phyloP scores from a whole-genome alignment of 805 yeast genomes.

The Candida saitoana region DNA sequence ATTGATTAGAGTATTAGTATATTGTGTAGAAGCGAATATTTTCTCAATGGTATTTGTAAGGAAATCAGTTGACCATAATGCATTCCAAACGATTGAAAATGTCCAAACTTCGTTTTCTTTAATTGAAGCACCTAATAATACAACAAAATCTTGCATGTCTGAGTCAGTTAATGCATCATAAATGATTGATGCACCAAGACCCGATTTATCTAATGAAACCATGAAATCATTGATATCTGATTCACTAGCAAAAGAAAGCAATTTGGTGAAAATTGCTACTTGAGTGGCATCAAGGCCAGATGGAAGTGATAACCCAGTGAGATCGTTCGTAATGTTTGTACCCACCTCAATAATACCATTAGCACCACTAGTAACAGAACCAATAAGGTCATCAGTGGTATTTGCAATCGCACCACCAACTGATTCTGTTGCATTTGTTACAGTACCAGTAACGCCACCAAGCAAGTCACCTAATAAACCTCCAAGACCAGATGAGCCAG shows the following conservation, averaged over 20 bases:
- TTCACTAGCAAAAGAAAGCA: constrained; percentile 7
- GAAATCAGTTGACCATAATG: not conserved
- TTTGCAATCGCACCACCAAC: constrained; percentile 1
- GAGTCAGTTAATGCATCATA: constrained; percentile 9
- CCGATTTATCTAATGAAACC: constrained; percentile 12
- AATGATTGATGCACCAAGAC: constrained; percentile 11
- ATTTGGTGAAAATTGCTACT: constrained; percentile 4
- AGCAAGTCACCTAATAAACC: constrained; percentile 3
- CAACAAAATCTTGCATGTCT: constrained; percentile 10
- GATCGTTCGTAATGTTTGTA: constrained; percentile 1
- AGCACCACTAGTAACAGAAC: constrained; percentile 3
- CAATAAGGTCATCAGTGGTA: constrained; percentile 3
- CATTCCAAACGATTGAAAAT: not conserved
- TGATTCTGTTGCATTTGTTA: not conserved
- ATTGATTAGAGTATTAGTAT: not conserved
- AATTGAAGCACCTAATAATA: constrained; percentile 6
- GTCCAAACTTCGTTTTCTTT: constrained; percentile 1
- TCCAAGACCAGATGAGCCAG: not conserved
- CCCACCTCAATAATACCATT: constrained; percentile 4
- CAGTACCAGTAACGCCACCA: constrained; percentile 7
- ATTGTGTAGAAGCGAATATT: constrained; percentile 2
- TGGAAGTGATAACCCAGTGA: constrained; percentile 1
- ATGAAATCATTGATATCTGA: constrained; percentile 8
- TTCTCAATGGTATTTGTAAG: constrained; percentile 1
- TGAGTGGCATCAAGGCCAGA: not conserved